Conservation (phyloP, 2,329 filamentous ascomycete species). For the Microthyrium microscopicum region DNA sequence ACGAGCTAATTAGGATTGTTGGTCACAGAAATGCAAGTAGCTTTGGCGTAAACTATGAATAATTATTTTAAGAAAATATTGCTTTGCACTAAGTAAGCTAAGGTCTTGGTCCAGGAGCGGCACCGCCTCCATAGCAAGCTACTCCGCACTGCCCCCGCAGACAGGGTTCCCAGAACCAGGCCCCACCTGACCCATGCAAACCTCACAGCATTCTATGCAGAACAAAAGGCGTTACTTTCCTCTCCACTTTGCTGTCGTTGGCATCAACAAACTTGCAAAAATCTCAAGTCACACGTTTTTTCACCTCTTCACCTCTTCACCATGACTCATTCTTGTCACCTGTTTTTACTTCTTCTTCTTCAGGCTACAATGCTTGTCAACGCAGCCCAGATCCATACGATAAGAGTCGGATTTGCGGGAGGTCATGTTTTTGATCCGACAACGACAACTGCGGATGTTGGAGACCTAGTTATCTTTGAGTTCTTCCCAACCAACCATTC, state of each 20-base stretch:
- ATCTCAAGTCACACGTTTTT: constrained; percentile 1
- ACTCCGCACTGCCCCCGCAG: neutral
- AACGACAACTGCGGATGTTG: constrained; percentile 14
- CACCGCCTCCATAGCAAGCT: constrained; percentile 1
- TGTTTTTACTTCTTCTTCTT: neutral
- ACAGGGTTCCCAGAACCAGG: neutral
- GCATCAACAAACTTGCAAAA: neutral
- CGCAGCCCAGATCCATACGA: constrained; percentile 11
- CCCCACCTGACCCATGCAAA: neutral
- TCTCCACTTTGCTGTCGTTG: too few relatives aligned
- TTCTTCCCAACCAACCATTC: constrained; percentile 19
- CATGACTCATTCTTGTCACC: neutral
- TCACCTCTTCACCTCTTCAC: neutral
- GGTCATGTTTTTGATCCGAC: constrained; percentile 14
- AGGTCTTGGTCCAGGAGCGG: neutral
- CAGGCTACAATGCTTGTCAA: constrained; percentile 1
- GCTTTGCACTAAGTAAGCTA: constrained; percentile 3
- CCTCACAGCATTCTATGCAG: neutral
- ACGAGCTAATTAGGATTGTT: too few relatives aligned
- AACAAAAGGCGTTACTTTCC: neutral
- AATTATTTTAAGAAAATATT: constrained; percentile 1
- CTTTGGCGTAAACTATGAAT: neutral
- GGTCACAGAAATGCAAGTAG: neutral
- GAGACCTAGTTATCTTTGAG: constrained; percentile 17
- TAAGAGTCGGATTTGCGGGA: constrained; percentile 13